phyloP scores from a whole-genome alignment of 2,329 filamentous ascomycete species.

The Beauveria pseudobassiana region DNA sequence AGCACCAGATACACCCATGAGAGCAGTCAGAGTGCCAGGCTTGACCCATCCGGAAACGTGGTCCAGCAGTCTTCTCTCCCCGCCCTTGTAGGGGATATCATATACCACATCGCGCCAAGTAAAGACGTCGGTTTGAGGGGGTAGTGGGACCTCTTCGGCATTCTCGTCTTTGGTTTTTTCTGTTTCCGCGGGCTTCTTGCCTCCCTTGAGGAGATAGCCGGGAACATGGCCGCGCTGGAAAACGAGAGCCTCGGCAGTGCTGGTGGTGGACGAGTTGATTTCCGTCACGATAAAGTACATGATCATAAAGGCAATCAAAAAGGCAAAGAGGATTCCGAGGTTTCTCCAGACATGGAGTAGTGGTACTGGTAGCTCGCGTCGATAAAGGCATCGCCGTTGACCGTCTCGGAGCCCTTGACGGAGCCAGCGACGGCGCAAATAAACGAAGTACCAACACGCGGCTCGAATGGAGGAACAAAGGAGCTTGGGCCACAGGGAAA shows the following conservation, averaged over 20 bases:
- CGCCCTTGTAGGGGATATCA: conserved; percentile 63
- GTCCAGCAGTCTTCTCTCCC: conserved; percentile 65
- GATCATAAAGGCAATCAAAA: conserved; percentile 55
- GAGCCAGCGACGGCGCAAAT: conserved; percentile 49
- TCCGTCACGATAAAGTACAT: conserved; percentile 59
- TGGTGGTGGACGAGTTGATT: conserved; percentile 54
- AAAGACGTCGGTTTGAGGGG: conserved; percentile 53
- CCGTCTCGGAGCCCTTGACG: conserved; percentile 41
- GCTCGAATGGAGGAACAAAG: conserved; percentile 39
- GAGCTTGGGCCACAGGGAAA: conserved; percentile 47
- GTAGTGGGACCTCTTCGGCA: conserved; percentile 10
- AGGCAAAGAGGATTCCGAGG: conserved; percentile 58
- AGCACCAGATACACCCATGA: conserved; percentile 55
- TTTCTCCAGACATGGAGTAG: conserved; percentile 58
- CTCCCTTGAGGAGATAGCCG: conserved; percentile 26
- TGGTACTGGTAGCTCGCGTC: conserved; percentile 47
- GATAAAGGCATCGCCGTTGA: conserved; percentile 57
- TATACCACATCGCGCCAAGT: conserved; percentile 73
- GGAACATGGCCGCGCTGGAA: conserved; percentile 52
- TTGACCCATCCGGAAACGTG: conserved; percentile 84
- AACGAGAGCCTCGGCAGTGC: conserved; percentile 61
- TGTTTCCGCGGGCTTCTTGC: conserved; percentile 18
- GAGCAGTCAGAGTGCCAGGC: conserved; percentile 75
- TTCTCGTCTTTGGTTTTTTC: conserved; percentile 24
- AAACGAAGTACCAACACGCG: conserved; percentile 35